These are phyloP conservation scores for Diaporthe ilicicola DNA, from an alignment of 2,329 filamentous ascomycete genomes.

Conservation along the genomic window DNA sequence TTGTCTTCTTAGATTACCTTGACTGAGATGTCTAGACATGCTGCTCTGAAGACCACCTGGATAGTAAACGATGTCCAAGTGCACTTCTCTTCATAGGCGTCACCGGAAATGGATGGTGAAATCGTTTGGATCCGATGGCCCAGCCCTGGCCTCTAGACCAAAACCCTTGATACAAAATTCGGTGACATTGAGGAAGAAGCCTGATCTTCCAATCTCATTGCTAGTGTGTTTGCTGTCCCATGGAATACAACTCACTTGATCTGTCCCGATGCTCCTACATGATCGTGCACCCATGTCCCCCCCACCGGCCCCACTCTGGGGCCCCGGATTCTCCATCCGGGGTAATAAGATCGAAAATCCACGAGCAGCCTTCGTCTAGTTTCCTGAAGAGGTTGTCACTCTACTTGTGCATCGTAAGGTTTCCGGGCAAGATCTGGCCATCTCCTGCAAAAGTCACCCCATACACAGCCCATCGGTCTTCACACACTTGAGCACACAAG, in stretches of 20 bases:
- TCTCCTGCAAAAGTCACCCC: neutral
- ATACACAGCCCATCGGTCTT: neutral
- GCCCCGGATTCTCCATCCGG: constrained; percentile 11
- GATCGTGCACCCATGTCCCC: constrained; percentile 5
- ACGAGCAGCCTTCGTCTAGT: neutral
- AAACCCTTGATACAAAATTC: neutral
- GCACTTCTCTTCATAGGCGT: neutral
- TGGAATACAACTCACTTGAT: neutral
- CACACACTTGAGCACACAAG: too few species aligned
- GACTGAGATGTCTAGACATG: too few species aligned
- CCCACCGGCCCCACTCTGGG: constrained; percentile 15
- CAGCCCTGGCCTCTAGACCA: neutral
- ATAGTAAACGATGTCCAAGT: too few species aligned
- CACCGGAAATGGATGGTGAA: neutral
- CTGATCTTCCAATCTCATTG: neutral
- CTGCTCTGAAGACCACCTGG: too few species aligned
- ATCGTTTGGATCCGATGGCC: neutral
- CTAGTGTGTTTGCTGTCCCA: constrained; percentile 7
- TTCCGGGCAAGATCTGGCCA: constrained; percentile 5
- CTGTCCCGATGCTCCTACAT: constrained; percentile 2
- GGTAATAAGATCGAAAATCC: constrained; percentile 17
- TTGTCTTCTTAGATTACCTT: too few species aligned
- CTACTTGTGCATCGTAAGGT: neutral
- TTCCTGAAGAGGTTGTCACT: neutral
- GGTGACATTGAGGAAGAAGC: neutral